These are phyloP conservation scores for Coniella vitis DNA, from an alignment of 2,329 filamentous ascomycete genomes.

Conservation along the genomic window DNA sequence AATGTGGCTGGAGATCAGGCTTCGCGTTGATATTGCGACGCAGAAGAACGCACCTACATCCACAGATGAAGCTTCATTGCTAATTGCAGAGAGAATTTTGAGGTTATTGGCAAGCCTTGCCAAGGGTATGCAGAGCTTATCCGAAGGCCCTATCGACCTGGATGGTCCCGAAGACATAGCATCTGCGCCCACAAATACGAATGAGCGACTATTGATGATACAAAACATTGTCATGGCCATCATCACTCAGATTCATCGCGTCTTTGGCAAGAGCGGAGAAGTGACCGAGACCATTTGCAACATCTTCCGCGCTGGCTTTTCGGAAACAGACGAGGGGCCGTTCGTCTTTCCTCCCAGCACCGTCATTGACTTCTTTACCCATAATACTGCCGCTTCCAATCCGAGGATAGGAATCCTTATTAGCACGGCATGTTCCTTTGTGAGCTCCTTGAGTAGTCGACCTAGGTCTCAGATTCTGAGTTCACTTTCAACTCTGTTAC, in stretches of 20 bases:
- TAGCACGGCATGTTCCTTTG: conserved; percentile 63
- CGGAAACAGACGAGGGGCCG: conserved; percentile 65
- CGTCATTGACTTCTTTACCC: conserved; percentile 60
- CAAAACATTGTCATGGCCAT: conserved; percentile 42
- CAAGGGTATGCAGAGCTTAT: conserved; percentile 62
- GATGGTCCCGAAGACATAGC: conserved; percentile 37
- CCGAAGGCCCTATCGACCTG: conserved; percentile 61
- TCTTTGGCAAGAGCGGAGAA: conserved; percentile 56
- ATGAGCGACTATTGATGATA: conserved; percentile 24
- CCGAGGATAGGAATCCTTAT: conserved; percentile 64
- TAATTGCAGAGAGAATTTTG: conserved; percentile 50
- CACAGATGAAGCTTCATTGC: conserved; percentile 37
- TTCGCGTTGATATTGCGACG: conserved; percentile 7
- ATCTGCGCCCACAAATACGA: conserved; percentile 17
- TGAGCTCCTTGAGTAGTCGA: conserved; percentile 49
- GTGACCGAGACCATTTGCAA: conserved; percentile 65
- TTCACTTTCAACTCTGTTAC: conserved; percentile 47
- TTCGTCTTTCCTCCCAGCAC: conserved; percentile 66
- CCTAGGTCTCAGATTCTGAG: conserved; percentile 36
- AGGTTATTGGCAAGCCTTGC: conserved; percentile 65
- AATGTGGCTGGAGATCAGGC: conserved; percentile 12
- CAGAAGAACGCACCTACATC: conserved; percentile 17
- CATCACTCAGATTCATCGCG: conserved; percentile 38
- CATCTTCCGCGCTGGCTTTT: conserved; percentile 67
- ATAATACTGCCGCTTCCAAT: conserved; percentile 43